Evolutionary conservation across 2,329 filamentous ascomycete species (phyloP), one percentile per base, ranked within the genome.

Genomic region (Fusarium hainanense): DNA sequence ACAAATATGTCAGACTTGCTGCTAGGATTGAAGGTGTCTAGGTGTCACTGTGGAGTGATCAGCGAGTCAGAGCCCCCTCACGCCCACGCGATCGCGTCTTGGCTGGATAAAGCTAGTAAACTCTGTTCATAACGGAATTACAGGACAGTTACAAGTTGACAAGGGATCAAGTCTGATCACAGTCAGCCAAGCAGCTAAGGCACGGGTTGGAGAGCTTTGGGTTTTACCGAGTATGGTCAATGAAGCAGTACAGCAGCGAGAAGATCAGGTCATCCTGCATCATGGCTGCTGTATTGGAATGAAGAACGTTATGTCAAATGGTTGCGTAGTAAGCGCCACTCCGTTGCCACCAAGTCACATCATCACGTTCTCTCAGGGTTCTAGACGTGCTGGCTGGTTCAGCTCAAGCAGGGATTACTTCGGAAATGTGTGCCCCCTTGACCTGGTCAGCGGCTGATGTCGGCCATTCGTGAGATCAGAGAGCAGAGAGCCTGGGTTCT

Each of bases 71-170:
- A 50, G 37, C 30, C 54, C 58, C 54, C 60, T 59, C 34, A n/a
- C n/a, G 21, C 20, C 44, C 61, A 64, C 50, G 51, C 61, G 62
- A 65, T 65, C 61, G 54, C 8, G 21, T 14, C 62, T 65, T 65
- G 54, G 62, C 62, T 32, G 5, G 13, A 9, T 4, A 13, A n/a
- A 25, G 34, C 62, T 65, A 65, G n/a, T 44, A 60, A 60, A 60
- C 40, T 65, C 25, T 65, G 60, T 59, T 59, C 25, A 18, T n/a
- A 4, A 28, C 30, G 21, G 30, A 20, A 23, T 43, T 37, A 34
- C 56, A 55, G 41, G 41, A 48, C 34, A 37, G 34, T 37, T 37
- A n/a, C 18, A n/a, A 37, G 34, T 37, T 6, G 11, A 37, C 34
- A 37, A 37, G 34, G 34, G 18, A 37, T 3, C 34, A 37, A n/a